phyloP scores from a whole-genome alignment of 2,329 filamentous ascomycete species.

The Colletotrichum aenigma region DNA sequence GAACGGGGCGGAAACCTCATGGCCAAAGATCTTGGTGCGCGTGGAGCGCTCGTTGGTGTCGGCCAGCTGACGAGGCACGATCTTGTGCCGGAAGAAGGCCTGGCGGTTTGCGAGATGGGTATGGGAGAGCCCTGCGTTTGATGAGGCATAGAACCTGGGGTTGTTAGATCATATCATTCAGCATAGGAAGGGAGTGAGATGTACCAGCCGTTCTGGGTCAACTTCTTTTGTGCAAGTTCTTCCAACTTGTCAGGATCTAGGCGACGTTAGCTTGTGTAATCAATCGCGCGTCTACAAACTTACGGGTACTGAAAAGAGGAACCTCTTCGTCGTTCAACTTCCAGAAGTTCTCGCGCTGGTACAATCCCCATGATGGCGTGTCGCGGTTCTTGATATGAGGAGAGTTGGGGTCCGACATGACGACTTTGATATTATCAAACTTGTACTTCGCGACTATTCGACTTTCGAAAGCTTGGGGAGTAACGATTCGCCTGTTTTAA shows the following conservation, averaged over 20 bases:
- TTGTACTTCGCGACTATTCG: not conserved
- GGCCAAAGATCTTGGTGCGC: constrained; percentile 61
- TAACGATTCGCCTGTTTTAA: not conserved
- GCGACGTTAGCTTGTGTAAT: not conserved
- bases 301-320: constrained; percentile 27
- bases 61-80: constrained; percentile 65
- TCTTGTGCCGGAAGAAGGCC: constrained; percentile 67
- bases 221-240: constrained; percentile 56
- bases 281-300: not conserved
- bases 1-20: constrained; percentile 62
- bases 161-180: not conserved
- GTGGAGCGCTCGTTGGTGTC: constrained; percentile 63
- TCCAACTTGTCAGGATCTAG: constrained; percentile 64
- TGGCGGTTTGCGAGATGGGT: constrained; percentile 63
- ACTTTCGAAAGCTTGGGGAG: not conserved
- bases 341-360: constrained; percentile 30
- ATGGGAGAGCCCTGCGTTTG: constrained; percentile 58
- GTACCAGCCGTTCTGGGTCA: constrained; percentile 61
- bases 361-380: constrained; percentile 27
- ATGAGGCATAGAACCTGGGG: constrained; percentile 56
- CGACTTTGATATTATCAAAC: not conserved
- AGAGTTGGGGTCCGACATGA: constrained; percentile 23
- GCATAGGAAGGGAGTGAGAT: not conserved
- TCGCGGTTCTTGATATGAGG: constrained; percentile 26
- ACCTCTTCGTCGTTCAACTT: constrained; percentile 26